These are phyloP conservation scores for Amphirosellinia nigrospora DNA, from an alignment of 495 filamentous ascomycete species.

Conservation along the genomic window DNA sequence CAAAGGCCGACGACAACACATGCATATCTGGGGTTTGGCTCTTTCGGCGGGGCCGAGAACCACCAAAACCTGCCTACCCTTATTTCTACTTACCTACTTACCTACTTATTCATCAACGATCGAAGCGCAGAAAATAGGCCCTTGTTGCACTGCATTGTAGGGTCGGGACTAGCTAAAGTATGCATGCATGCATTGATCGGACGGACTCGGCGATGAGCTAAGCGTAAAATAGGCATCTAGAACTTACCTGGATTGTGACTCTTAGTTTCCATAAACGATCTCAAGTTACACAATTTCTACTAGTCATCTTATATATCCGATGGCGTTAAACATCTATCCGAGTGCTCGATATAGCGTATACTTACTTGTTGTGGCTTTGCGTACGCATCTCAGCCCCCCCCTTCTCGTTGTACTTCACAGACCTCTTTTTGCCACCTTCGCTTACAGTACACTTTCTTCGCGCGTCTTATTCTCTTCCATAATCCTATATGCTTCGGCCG, in stretches of 20 bases:
- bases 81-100: no score
- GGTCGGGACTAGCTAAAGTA: no score
- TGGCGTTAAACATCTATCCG: not conserved
- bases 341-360: not conserved
- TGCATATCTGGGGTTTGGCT: not conserved
- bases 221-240: not conserved
- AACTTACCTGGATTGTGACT: not conserved
- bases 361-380: not conserved
- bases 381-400: not conserved
- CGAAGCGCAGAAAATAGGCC: not conserved
- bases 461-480: not conserved
- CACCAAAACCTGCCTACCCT: no score
- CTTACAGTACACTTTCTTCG: not conserved
- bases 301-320: not conserved
- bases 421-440: not conserved
- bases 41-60: constrained; percentile 4
- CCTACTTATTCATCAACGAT: no score
- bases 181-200: constrained; percentile 1
- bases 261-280: not conserved
- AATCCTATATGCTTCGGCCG: not conserved
- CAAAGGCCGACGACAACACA: constrained; percentile 11
- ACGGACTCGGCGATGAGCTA: constrained; percentile 9
- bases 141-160: not conserved
- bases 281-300: not conserved
- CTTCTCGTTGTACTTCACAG: not conserved